phyloP scores from a whole-genome alignment of 2,329 filamentous ascomycete genomes.

The Aspergillus luchuensis region DNA sequence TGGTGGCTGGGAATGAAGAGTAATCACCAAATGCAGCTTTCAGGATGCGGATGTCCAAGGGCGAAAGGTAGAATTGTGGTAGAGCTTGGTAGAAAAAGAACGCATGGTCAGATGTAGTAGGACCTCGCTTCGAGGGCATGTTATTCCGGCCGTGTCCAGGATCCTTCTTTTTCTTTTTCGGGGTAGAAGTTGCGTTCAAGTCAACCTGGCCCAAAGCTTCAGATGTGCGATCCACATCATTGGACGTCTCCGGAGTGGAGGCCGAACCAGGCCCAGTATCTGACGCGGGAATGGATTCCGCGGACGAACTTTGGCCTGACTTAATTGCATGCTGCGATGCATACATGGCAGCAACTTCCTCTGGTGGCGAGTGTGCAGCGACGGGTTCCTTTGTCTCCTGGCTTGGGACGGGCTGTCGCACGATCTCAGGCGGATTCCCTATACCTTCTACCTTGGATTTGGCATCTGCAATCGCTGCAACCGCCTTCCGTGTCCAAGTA shows the following conservation, averaged over 20 bases:
- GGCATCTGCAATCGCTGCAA: slow-evolving; percentile 70
- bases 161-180: slow-evolving; percentile 31
- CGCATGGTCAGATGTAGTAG: slow-evolving; percentile 52
- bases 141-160: slow-evolving; percentile 11
- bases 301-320: slow-evolving; percentile 45
- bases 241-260: slow-evolving; percentile 17
- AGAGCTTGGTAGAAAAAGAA: slow-evolving; percentile 90
- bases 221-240: slow-evolving; percentile 27
- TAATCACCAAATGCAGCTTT: slow-evolving; percentile 87
- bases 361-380: slow-evolving; percentile 49
- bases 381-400: slow-evolving; percentile 53
- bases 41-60: slow-evolving; percentile 87
- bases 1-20: slow-evolving; percentile 77
- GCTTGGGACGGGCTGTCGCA: slow-evolving; percentile 54
- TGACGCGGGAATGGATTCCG: slow-evolving; percentile 23
- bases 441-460: slow-evolving; percentile 74
- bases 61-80: slow-evolving; percentile 85
- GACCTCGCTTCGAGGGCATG: slow-evolving; percentile 28
- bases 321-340: slow-evolving; percentile 50
- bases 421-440: slow-evolving; percentile 62
- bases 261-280: slow-evolving; percentile 10
- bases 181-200: slow-evolving; percentile 18
- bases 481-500: slow-evolving; percentile 88
- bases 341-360: slow-evolving; percentile 56
- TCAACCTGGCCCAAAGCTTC: slow-evolving; percentile 28